phyloP scores from a whole-genome alignment of 768 basidiomycete species.

The Boletus pseudopeckii region DNA sequence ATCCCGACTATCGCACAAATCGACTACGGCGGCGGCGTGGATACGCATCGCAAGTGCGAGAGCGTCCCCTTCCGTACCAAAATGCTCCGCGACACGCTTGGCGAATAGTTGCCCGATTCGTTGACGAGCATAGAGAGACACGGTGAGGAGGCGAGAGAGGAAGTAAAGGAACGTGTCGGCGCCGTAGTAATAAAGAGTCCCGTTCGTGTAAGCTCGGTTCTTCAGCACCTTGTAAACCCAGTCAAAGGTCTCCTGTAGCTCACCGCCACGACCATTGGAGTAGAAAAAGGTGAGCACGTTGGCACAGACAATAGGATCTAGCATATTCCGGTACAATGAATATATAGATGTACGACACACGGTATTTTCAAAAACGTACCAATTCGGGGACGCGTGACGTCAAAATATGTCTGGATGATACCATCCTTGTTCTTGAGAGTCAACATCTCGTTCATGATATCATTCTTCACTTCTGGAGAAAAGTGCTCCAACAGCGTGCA shows the following conservation, averaged over 20 bases:
- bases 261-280: constrained; percentile 15
- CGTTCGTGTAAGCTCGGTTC: constrained; percentile 20
- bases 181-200: constrained; percentile 19
- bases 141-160: constrained; percentile 19
- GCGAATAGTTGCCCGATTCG: constrained; percentile 12
- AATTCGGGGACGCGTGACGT: constrained; percentile 18
- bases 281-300: constrained; percentile 23
- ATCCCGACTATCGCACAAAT: constrained; percentile 12
- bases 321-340: not conserved
- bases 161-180: constrained; percentile 20
- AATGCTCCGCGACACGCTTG: constrained; percentile 14
- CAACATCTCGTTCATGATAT: constrained; percentile 22
- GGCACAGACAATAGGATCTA: constrained; percentile 20
- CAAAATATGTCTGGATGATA: constrained; percentile 22
- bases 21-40: constrained; percentile 8
- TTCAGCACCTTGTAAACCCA: constrained; percentile 20
- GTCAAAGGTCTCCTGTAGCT: constrained; percentile 20
- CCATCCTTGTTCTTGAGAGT: constrained; percentile 16
- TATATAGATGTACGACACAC: not conserved
- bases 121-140: constrained; percentile 15
- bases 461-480: constrained; percentile 14
- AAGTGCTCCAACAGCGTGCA: constrained; percentile 17
- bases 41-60: constrained; percentile 20
- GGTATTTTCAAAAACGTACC: constrained; percentile 5
- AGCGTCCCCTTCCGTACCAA: constrained; percentile 18